Conservation (phyloP, 176 grass and related monocot genomes). For the Cenchrus purpureus region DNA sequence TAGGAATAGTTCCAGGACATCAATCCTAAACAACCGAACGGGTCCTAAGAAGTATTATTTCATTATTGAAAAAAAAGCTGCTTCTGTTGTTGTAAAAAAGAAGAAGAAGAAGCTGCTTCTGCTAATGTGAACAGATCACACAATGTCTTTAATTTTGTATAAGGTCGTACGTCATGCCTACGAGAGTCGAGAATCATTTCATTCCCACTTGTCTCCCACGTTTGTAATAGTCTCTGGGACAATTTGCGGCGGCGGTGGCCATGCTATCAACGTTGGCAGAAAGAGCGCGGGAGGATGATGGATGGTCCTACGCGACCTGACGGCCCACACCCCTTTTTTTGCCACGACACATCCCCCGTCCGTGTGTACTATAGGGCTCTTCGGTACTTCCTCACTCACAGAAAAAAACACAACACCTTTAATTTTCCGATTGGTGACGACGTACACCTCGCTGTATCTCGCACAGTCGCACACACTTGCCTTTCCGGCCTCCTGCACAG, state of each 20-base stretch:
- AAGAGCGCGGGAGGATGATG: neutral
- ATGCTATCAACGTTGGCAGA: neutral
- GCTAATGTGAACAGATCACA: no score
- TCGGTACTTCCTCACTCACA: neutral
- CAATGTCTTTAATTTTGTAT: no score
- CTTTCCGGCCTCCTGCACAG: neutral
- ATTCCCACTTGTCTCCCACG: no score
- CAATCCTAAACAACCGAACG: no score
- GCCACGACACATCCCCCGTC: neutral
- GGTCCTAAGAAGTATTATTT: no score
- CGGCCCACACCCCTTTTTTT: neutral
- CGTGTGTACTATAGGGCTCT: neutral
- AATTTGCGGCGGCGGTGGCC: no score
- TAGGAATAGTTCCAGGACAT: no score
- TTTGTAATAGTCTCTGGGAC: neutral
- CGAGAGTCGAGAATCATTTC: no score
- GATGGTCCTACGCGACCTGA: neutral
- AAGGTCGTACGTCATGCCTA: no score
- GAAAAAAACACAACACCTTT: neutral
- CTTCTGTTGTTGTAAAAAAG: no score
- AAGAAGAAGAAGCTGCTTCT: no score
- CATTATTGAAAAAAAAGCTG: no score
- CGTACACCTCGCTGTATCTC: neutral
- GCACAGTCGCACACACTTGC: neutral
- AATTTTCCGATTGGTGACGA: neutral